Percentiles rank a stretch among this genome's conserved stretches.
Conservation (phyloP, 2,329 filamentous ascomycete species). For the Aspergillus fijiensis region DNA sequence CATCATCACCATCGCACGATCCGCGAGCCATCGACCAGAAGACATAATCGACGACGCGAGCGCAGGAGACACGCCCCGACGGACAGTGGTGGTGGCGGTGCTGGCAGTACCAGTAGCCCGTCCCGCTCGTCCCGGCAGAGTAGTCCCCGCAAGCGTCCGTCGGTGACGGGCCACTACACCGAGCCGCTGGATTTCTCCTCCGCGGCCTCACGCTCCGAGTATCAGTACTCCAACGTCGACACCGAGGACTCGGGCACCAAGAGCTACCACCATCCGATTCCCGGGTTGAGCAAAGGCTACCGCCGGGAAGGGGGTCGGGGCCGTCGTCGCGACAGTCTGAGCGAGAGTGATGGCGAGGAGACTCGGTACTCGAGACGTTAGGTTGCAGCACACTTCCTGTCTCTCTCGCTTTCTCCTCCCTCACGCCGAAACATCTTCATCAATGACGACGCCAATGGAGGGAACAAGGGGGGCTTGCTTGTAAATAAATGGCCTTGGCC, state of each 20-base stretch:
- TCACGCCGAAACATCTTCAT: too few relatives aligned
- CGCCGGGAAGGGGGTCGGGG: slow-evolving; percentile 40
- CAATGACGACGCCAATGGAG: too few relatives aligned
- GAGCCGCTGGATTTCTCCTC: slow-evolving; percentile 47
- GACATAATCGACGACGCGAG: slow-evolving; percentile 34
- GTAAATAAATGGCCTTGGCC: too few relatives aligned
- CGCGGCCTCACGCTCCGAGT: slow-evolving; percentile 36
- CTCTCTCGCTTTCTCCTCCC: neutral
- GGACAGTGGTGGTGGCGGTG: neutral
- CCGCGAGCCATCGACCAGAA: slow-evolving; percentile 30
- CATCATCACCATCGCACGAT: slow-evolving; percentile 33
- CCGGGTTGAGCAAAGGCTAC: slow-evolving; percentile 51
- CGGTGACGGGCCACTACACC: slow-evolving; percentile 42
- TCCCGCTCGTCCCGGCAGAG: slow-evolving; percentile 29
- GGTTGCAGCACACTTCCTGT: neutral
- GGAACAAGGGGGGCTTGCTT: too few relatives aligned
- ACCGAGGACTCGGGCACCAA: slow-evolving; percentile 51
- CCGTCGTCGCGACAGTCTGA: slow-evolving; percentile 53
- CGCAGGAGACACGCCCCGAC: slow-evolving; percentile 25
- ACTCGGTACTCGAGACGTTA: slow-evolving; percentile 10
- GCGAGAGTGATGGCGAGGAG: slow-evolving; percentile 51
- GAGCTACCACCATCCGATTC: slow-evolving; percentile 58
- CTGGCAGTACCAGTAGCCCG: slow-evolving; percentile 14
- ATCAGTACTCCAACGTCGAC: slow-evolving; percentile 44
- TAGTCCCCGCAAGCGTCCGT: slow-evolving; percentile 39